Evolutionary conservation across 345 rosid genomes (phyloP), one percentile per base, ranked within the genome.

Genomic region (Luvunga scandens): DNA sequence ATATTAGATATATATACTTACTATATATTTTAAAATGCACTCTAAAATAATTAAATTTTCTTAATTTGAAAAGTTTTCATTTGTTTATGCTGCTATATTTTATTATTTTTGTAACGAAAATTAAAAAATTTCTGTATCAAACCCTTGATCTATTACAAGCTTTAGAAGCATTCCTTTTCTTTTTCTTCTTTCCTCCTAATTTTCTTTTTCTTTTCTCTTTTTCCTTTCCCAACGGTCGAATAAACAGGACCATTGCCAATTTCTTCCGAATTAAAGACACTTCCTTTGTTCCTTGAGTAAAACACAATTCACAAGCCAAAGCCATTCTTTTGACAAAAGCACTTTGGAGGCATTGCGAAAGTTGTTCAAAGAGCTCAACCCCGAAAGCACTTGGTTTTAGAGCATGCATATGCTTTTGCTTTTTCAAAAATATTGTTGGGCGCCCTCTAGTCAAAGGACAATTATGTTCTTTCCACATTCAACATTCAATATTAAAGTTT

Each of bases 291-390:
- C 55, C 71, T 60, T 30, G 74, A 77, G 27, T 60, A 60, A 70
- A 75, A 42, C 75, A 68, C 50, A 61, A 60, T 69, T 50, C 36
- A 24, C 62, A 50, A 42, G 33, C 66, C 42, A 39, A 36, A 66
- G 24, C 30, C 68, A 1, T n/a, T 73, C 81, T 80, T 77, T 82
- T 70, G 63, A 63, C 28, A 42, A 69, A 81, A 73, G 80, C 74
- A 21, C 39, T 74, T 75, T 75, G 24, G 4, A 12, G 50, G 72
- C 81, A 75, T 70, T 56, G 79, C 71, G 82, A 82, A 82, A 77
- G 79, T 25, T 69, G 64, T 60, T 79, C 79, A 65, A 79, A 77
- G 78, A 59, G 67, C 21, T 16, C 24, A 71, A 31, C 79, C 70
- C 53, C 63, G 63, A 79, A 57, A 69, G 56, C 67, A 61, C 66